Conservation (phyloP, 1,284 basidiomycete genomes). For the Fomitopsis schrenkii region DNA sequence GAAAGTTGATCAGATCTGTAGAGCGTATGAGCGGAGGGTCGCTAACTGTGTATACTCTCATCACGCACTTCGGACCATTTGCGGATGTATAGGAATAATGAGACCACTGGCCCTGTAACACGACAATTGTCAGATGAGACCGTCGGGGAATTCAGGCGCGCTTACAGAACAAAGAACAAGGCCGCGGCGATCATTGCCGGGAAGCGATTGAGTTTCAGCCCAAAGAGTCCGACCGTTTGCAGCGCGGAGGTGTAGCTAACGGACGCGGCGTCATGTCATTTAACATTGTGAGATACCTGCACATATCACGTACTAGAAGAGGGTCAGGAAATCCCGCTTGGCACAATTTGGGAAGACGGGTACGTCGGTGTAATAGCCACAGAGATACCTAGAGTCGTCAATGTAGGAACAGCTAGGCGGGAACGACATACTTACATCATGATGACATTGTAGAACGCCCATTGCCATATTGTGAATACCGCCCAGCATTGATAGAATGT, state of each 20-base stretch:
- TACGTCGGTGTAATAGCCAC: slow-evolving; percentile 44
- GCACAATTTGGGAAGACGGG: slow-evolving; percentile 32
- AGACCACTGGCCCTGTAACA: slow-evolving; percentile 42
- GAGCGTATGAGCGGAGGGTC: background rate
- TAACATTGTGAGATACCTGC: background rate
- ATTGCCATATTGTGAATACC: slow-evolving; percentile 52
- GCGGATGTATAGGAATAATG: slow-evolving; percentile 48
- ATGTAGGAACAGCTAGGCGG: background rate
- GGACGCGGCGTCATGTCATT: background rate
- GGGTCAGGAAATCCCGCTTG: slow-evolving; percentile 53
- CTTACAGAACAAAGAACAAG: slow-evolving; percentile 58
- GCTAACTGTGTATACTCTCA: background rate
- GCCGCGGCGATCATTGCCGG: slow-evolving; percentile 59
- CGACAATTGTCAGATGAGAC: background rate
- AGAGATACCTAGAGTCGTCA: slow-evolving; percentile 42
- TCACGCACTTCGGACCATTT: slow-evolving; percentile 52
- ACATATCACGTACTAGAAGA: slow-evolving; percentile 50
- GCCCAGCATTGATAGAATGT: slow-evolving; percentile 59
- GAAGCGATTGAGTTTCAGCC: slow-evolving; percentile 65
- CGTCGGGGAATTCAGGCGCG: background rate
- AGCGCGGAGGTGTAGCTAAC: slow-evolving; percentile 53
- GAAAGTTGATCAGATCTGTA: slow-evolving; percentile 60
- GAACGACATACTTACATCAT: slow-evolving; percentile 44
- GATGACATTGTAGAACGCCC: slow-evolving; percentile 45
- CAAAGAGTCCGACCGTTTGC: slow-evolving; percentile 77